A percentile compares a stretch with the other conserved stretches of the same genome.
These are phyloP conservation scores for Blastobotrys chiropterorum DNA, from an alignment of 805 yeast species.

Conservation along the genomic window DNA sequence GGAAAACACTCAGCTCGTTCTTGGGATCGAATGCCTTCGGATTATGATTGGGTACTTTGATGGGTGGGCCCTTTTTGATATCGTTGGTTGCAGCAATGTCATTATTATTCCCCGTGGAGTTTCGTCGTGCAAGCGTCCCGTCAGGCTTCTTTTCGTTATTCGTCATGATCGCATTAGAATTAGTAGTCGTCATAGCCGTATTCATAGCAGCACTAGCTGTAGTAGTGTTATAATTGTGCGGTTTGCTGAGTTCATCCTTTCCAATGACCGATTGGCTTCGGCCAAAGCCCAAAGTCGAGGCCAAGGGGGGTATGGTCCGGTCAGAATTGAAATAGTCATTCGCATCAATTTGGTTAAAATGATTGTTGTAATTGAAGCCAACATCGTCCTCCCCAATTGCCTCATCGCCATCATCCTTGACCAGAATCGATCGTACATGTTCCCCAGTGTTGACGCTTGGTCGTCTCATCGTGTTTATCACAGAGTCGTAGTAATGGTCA, in stretches of 20 bases:
- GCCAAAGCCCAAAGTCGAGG: background rate
- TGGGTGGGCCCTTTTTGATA: background rate
- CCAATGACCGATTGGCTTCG: constrained; percentile 1
- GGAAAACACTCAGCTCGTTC: constrained; percentile 12
- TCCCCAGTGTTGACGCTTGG: constrained; percentile 21
- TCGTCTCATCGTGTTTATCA: constrained; percentile 14
- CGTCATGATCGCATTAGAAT: background rate
- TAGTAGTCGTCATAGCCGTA: background rate
- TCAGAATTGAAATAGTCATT: constrained; percentile 2
- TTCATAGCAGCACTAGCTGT: background rate
- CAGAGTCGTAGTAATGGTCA: constrained; percentile 16
- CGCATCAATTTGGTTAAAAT: background rate
- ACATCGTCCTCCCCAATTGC: constrained; percentile 1
- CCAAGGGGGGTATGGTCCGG: background rate
- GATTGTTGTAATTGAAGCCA: background rate
- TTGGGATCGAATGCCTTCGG: constrained; percentile 12
- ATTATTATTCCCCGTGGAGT: background rate
- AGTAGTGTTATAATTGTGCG: background rate
- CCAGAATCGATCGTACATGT: constrained; percentile 17
- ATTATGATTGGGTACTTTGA: background rate
- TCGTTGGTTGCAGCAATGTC: background rate
- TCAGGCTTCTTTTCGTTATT: background rate
- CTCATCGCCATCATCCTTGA: constrained; percentile 10
- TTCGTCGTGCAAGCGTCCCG: constrained; percentile 1
- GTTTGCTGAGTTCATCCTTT: background rate